Evolutionary conservation across 2,329 filamentous ascomycete genomes (phyloP), one percentile per base, ranked within the genome.

Genomic region (Hymenoscyphus linearis): DNA sequence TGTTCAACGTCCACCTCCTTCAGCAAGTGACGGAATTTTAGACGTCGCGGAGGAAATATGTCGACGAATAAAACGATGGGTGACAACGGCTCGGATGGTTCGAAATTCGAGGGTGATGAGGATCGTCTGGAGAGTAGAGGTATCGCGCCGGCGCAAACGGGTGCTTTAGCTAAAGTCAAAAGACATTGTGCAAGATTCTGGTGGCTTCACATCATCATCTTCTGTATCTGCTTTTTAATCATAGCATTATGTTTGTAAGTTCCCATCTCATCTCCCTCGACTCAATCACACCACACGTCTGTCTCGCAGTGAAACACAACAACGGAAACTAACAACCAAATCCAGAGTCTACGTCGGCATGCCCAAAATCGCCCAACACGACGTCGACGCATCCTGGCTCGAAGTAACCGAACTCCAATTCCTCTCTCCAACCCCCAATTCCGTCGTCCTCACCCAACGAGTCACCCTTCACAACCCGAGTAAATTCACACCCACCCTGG

Each of bases 231-330:
- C 27, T 74, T 82, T 27, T 72, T 87, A 52, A 75, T 85, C 22
- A 72, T 86, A 57, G 71, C 80, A 2, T 71, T 87, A 36, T 82
- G 81, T 40, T 72, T 87, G 82, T 85, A 77, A 76, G 81, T 75
- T 34, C 16, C 27, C 25, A 16, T 44, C 13, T 18, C 27, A 7
- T 35, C 55, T 34, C 10, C 14, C 2, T 40, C 2, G 14, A n/a
- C 18, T 7, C 18, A 14, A 40, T n/a, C n/a, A 25, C 6, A 18
- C 22, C 40, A 47, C 40, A 47, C 18, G 40, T 12, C 40, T 9
- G 6, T 31, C 18, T 25, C 7, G 4, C 57, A 58, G 52, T 26
- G 35, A 18, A 40, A 56, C 13, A n/a, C n/a, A n/a, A n/a, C n/a
- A n/a, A n/a, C 54, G 35, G 25, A 1, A 18, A 13, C 56, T 58